Conservation (phyloP, 2,329 filamentous ascomycete genomes). For the Aureobasidium subglaciale region DNA sequence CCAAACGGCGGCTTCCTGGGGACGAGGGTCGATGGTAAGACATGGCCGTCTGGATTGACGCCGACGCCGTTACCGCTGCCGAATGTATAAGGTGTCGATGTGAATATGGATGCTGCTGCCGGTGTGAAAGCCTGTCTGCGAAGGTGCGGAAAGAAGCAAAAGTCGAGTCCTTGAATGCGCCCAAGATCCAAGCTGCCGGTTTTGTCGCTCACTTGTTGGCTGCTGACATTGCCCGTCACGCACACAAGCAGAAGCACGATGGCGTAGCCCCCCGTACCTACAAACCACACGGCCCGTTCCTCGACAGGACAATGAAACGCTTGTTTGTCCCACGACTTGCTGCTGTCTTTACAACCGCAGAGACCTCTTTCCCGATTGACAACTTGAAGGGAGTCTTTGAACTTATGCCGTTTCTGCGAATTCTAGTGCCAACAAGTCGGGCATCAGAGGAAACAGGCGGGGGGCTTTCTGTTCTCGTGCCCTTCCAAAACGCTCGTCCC, state of each 20-base stretch:
- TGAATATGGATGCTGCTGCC: not conserved
- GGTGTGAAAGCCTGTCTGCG: not conserved
- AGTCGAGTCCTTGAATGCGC: conserved; percentile 7
- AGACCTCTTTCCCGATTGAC: not conserved
- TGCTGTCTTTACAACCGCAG: not conserved
- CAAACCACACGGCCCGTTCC: not conserved
- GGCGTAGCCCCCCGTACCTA: conserved; percentile 2
- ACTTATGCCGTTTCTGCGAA: not conserved
- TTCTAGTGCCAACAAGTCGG: conserved; percentile 2
- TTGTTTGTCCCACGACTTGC: not conserved
- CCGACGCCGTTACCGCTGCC: conserved; percentile 1
- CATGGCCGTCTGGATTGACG: conserved; percentile 5
- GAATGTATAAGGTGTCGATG: not conserved
- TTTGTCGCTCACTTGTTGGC: not conserved
- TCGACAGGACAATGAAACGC: not conserved
- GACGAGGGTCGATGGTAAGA: conserved; percentile 29
- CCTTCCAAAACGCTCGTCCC: conserved; percentile 2
- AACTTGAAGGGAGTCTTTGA: not conserved
- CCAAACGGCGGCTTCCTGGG: conserved; percentile 29
- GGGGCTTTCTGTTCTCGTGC: conserved; percentile 4
- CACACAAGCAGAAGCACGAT: conserved; percentile 5
- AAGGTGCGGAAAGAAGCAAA: not conserved
- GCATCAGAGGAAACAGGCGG: conserved; percentile 5
- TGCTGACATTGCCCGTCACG: conserved; percentile 10
- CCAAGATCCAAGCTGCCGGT: conserved; percentile 1